Evolutionary conservation across 202 grass and related monocot genomes (phyloP), one percentile per base, ranked within the genome.

Genomic region (Schoenoplectus tabernaemontani): DNA sequence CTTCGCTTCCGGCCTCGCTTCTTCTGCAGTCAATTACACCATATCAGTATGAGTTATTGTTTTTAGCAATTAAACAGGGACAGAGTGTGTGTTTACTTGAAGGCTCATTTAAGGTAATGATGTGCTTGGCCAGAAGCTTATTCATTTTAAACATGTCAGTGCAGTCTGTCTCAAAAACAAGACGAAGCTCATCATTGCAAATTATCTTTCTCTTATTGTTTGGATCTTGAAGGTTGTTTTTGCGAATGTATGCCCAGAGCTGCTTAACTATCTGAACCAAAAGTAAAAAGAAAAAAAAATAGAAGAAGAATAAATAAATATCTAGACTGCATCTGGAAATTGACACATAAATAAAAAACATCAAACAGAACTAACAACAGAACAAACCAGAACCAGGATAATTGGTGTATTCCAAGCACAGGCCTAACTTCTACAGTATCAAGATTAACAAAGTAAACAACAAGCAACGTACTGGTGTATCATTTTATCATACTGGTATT

Each of bases 141-240:
- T 97, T 97, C 93, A 97, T 97, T 80, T 91, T 93, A 85, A 97
- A 97, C 93, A 97, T 97, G 63, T 97, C 93, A 57, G 93, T 97
- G 64, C 69, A 88, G 74, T 97, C 93, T 59, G 93, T 97, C 87
- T 97, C 90, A 86, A 97, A 97, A 83, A 93, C 90, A 65, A 91
- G 37, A 41, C 90, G 88, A 34, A 97, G 79, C 71, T 93, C 93
- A 22, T 93, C 90, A 83, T 97, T 97, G 78, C 93, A 97, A 68
- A 97, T 97, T 76, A 97, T 97, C 85, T 88, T 97, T 83, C 90
- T 90, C 87, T 97, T 97, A 81, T 97, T 97, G 67, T 91, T 97
- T 44, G 93, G 93, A 82, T 97, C 93, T 69, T 97, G 93, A 63
- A 97, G 85, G 69, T 97, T 93, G 75, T 97, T 93, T 57, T 76